These are phyloP conservation scores for Anthostomella pinea DNA, from an alignment of 2,329 filamentous ascomycete genomes.

Conservation along the genomic window DNA sequence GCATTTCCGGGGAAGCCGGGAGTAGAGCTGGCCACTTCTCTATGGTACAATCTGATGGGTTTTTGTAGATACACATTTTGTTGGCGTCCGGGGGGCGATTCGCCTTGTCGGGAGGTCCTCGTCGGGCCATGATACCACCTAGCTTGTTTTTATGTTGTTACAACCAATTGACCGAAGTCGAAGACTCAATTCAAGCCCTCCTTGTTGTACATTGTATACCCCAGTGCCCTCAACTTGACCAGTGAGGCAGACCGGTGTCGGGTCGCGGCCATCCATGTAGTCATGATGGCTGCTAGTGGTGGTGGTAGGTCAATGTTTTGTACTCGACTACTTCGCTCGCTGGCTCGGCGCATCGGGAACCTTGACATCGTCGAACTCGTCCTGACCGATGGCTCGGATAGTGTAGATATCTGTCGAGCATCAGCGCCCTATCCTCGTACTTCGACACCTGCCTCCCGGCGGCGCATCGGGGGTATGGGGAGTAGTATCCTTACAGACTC, in stretches of 20 bases:
- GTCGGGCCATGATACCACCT: slow-evolving; percentile 26
- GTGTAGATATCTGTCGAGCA: slow-evolving; percentile 52
- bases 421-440: too few species aligned
- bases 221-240: not conserved
- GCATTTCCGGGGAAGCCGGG: slow-evolving; percentile 12
- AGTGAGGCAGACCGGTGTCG: too few species aligned
- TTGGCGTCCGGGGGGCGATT: slow-evolving; percentile 17
- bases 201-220: not conserved
- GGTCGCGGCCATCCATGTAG: not conserved
- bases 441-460: too few species aligned
- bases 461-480: not conserved
- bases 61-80: slow-evolving; percentile 20
- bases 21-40: slow-evolving; percentile 14
- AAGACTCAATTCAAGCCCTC: not conserved
- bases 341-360: slow-evolving; percentile 68
- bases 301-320: not conserved
- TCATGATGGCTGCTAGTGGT: not conserved
- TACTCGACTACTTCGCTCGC: slow-evolving; percentile 2
- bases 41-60: slow-evolving; percentile 21
- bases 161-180: slow-evolving; percentile 6
- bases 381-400: slow-evolving; percentile 85
- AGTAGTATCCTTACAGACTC: slow-evolving; percentile 75
- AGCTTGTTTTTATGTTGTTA: slow-evolving; percentile 17
- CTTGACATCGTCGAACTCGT: slow-evolving; percentile 94
- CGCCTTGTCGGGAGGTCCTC: slow-evolving; percentile 14